These are phyloP conservation scores for Hymenoscyphus infarciens DNA, from an alignment of 2,329 filamentous ascomycete species.

Conservation along the genomic window DNA sequence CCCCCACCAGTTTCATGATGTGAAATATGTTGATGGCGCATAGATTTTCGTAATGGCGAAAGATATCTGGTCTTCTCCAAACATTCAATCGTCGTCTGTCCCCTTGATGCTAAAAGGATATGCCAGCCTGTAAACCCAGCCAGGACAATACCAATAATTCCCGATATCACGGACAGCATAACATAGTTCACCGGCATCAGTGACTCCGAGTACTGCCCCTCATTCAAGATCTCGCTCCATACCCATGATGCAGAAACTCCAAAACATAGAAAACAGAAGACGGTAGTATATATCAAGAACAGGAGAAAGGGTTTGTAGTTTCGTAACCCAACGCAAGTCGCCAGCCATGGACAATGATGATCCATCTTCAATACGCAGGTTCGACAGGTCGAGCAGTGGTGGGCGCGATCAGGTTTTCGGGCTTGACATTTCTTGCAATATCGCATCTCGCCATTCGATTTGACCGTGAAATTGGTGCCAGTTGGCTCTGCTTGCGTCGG, in stretches of 20 bases:
- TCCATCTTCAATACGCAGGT: slow-evolving; percentile 99
- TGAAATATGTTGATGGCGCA: slow-evolving; percentile 60
- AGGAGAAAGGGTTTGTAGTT: slow-evolving; percentile 97
- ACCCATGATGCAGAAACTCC: slow-evolving; percentile 76
- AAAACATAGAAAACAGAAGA: slow-evolving; percentile 83
- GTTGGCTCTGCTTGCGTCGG: slow-evolving; percentile 63
- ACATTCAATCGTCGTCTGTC: slow-evolving; percentile 93
- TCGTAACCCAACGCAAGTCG: slow-evolving; percentile 86
- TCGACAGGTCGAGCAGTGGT: slow-evolving; percentile 94
- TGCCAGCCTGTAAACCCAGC: slow-evolving; percentile 92
- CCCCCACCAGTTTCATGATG: slow-evolving; percentile 45
- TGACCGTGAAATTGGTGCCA: slow-evolving; percentile 82
- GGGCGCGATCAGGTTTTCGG: slow-evolving; percentile 89
- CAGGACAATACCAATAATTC: slow-evolving; percentile 87
- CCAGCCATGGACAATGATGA: slow-evolving; percentile 97
- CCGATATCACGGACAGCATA: slow-evolving; percentile 78
- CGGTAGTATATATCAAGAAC: slow-evolving; percentile 82
- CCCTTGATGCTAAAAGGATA: slow-evolving; percentile 71
- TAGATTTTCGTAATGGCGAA: slow-evolving; percentile 68
- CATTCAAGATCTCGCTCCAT: slow-evolving; percentile 73
- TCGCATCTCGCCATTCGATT: slow-evolving; percentile 78
- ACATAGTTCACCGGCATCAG: slow-evolving; percentile 89
- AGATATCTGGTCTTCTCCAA: slow-evolving; percentile 94
- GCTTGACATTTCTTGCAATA: slow-evolving; percentile 98
- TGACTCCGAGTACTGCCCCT: slow-evolving; percentile 67